A percentile compares a stretch with the other conserved stretches of the same genome.
Conservation (phyloP, 306 rosid species). For the Lagenaria siceraria region DNA sequence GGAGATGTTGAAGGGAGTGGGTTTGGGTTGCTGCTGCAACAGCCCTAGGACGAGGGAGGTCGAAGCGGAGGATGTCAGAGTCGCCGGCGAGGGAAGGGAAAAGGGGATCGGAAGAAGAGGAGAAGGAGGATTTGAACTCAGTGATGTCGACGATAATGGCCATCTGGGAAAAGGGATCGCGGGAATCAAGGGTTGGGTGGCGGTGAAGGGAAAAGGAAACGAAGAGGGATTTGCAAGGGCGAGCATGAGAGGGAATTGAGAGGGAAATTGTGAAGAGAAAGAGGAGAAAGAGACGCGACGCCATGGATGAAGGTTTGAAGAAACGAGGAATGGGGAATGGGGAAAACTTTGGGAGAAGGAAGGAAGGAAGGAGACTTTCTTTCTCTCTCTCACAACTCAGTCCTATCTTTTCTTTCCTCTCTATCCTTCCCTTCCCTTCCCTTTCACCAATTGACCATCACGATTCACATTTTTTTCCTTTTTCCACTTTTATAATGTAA, state of each 20-base stretch:
- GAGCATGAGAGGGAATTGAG: constrained; percentile 26
- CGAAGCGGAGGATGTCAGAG: background rate
- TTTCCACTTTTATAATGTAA: too few species aligned
- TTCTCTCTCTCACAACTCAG: background rate
- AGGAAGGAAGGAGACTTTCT: too few species aligned
- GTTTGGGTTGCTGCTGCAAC: background rate
- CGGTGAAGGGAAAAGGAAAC: constrained; percentile 46
- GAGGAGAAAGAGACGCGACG: constrained; percentile 13
- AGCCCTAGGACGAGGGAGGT: constrained; percentile 8
- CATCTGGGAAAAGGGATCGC: constrained; percentile 18
- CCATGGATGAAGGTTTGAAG: constrained; percentile 13
- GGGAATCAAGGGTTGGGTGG: constrained; percentile 23
- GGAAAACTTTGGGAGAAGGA: too few species aligned
- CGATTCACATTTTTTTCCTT: background rate
- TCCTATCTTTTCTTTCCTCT: background rate
- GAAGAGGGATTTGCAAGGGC: constrained; percentile 65
- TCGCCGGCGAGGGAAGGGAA: background rate
- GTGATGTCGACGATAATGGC: constrained; percentile 37
- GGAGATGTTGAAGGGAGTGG: background rate
- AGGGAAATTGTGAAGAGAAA: constrained; percentile 16
- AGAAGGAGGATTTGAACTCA: background rate
- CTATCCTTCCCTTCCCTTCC: background rate
- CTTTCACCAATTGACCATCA: background rate
- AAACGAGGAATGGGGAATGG: too few species aligned
- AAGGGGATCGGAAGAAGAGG: background rate